Evolutionary conservation across 768 basidiomycete species (phyloP), one percentile per base, ranked within the genome.

Genomic region (Neoboletus magnificus): DNA sequence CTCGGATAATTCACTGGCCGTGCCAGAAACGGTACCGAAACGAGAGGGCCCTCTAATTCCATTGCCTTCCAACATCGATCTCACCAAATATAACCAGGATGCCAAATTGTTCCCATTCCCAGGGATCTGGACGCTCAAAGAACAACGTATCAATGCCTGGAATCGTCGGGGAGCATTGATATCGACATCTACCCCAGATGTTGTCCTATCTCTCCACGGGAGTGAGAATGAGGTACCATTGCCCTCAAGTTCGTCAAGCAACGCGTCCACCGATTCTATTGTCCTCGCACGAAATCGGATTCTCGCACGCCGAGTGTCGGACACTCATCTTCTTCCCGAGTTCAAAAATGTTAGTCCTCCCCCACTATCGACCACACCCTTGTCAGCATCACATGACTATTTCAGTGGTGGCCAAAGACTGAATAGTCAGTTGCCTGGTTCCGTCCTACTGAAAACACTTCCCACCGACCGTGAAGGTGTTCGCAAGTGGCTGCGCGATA

Each of bases 91-190:
- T 71, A 83, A 84, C 59, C 63, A 62, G 50, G 79, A 82, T 54
- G 69, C 81, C 32, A 98, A 98, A 68, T 77, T 97, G 35, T 89
- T 88, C 71, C 92, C 94, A 1, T 94, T 96, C 79, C 92, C 91
- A 25, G 92, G 91, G 36, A 86, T 93, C 70, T 81, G 85, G 64
- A 81, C 82, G 62, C 76, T 93, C 36, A 89, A 89, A 67, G 86
- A 89, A 66, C 82, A 89, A 63, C 79, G 85, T 49, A 69, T 67
- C 50, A 72, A 70, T 32, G 83, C 77, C 61, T 81, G 83, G 33
- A 77, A 78, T 51, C 80, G 79, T 44, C 80, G 79, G 50, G 81
- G 79, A 6, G 69, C 82, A 43, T 77, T 67, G 48, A 73, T 69
- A 69, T 79, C 79, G 3, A 72, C 76, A 8, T 79, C 81, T 11